A percentile compares a stretch with the other conserved stretches of the same genome.
These are phyloP conservation scores for Trametes polyzona DNA, from an alignment of 1,284 basidiomycete genomes.

Conservation along the genomic window DNA sequence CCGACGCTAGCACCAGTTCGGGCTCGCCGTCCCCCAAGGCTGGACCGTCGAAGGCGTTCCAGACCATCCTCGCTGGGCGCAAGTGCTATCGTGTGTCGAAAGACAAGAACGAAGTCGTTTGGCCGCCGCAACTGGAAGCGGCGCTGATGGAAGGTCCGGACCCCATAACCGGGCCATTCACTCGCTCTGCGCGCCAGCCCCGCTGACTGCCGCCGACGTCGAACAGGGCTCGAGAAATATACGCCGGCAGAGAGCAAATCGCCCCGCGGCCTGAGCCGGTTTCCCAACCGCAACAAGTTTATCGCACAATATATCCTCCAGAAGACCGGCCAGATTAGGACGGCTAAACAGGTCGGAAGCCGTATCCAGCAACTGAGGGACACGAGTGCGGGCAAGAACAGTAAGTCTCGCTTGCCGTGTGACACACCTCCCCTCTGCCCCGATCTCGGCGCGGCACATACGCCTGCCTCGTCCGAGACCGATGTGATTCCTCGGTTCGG, in stretches of 20 bases:
- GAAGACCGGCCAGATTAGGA: constrained; percentile 64
- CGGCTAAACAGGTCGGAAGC: constrained; percentile 75
- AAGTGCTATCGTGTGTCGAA: constrained; percentile 71
- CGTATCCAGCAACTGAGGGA: constrained; percentile 74
- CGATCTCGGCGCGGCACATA: not conserved
- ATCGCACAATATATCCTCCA: constrained; percentile 71
- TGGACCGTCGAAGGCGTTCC: constrained; percentile 33
- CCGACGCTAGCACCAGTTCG: not conserved
- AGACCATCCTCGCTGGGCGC: constrained; percentile 60
- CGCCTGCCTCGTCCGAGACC: no score
- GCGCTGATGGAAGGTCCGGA: constrained; percentile 65
- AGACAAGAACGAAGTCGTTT: constrained; percentile 64
- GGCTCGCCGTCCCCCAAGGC: constrained; percentile 10
- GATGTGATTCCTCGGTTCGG: no score
- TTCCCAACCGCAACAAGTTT: constrained; percentile 74
- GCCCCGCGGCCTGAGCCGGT: constrained; percentile 68
- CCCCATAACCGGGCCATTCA: not conserved
- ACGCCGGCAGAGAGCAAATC: constrained; percentile 70
- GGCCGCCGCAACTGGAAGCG: constrained; percentile 72
- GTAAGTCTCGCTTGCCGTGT: constrained; percentile 47
- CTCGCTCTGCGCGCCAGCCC: not conserved
- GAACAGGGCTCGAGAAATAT: constrained; percentile 64
- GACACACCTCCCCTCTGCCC: not conserved
- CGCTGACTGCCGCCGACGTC: not conserved
- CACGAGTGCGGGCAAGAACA: constrained; percentile 63